Conservation (phyloP, 1,284 basidiomycete species). For the Malassezia furfur region DNA sequence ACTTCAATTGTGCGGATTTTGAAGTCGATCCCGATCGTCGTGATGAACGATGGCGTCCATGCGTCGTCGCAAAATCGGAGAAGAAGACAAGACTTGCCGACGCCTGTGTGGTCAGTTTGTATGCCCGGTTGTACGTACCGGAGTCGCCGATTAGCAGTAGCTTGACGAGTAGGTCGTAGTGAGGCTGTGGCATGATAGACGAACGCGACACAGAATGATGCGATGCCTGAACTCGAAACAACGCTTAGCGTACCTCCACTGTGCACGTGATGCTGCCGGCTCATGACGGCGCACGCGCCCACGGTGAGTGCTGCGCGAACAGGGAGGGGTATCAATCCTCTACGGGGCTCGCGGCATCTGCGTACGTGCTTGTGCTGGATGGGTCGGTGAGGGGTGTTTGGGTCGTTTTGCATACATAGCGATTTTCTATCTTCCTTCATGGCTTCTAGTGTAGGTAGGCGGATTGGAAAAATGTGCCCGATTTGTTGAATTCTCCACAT, state of each 20-base stretch:
- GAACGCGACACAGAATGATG: not conserved
- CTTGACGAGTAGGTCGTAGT: slow-evolving; percentile 45
- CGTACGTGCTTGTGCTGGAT: too few species aligned
- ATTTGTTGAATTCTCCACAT: not conserved
- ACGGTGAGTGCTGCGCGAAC: too few species aligned
- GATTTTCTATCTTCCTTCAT: too few species aligned
- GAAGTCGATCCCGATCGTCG: slow-evolving; percentile 69
- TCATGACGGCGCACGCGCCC: too few species aligned
- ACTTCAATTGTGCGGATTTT: slow-evolving; percentile 86
- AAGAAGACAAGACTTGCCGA: slow-evolving; percentile 96
- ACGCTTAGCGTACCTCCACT: not conserved
- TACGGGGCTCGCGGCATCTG: too few species aligned
- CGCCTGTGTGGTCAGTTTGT: slow-evolving; percentile 27
- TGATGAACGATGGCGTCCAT: slow-evolving; percentile 99
- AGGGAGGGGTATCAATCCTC: too few species aligned
- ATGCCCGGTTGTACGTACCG: not conserved
- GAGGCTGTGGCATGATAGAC: slow-evolving; percentile 39
- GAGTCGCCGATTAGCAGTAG: slow-evolving; percentile 39
- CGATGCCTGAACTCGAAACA: not conserved
- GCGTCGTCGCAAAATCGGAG: slow-evolving; percentile 99
- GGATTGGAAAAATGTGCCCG: not conserved
- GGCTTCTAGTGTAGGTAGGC: too few species aligned
- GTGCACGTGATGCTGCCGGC: not conserved
- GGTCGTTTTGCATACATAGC: too few species aligned
- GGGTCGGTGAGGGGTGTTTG: too few species aligned